Evolutionary conservation across 345 rosid genomes (phyloP), one percentile per base, ranked within the genome.

Genomic region (Turnera subulata): DNA sequence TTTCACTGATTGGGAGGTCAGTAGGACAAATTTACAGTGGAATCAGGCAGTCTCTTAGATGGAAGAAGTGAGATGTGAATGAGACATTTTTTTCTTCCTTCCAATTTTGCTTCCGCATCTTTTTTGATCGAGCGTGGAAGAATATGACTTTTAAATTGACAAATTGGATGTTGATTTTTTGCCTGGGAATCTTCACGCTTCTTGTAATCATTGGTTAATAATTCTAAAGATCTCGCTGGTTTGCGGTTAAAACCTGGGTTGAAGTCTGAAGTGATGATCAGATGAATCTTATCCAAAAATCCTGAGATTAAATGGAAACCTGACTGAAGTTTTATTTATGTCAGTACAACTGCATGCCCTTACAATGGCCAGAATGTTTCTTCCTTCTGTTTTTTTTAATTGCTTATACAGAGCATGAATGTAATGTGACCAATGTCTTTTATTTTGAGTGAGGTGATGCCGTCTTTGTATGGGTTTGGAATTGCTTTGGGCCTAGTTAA

Each of bases 11-110:
- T 50, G 94, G 96, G 75, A 83, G 94, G 73, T 86, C 97, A 23
- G 64, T 82, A 60, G 95, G 96, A 56, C 91, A 86, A 64, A 82
- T 89, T 74, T 89, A 84, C 68, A 84, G 95, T 5, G 96, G 96
- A 62, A 84, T 92, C 61, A 80, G 98, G 75, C 96, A 89, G 77
- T 83, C 98, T 47, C 78, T 89, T 39, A 62, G 84, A 49, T 92
- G 96, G 98, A 92, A n/a, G n/a, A n/a, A 89, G 73, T 86, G 76
- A 84, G 71, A 50, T 75, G 48, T 46, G 48, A 57, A 58, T 29
- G 54, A 52, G 64, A 55, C 51, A 40, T 52, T 51, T 63, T 53
- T 51, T 11, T 21, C 38, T 59, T 40, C 21, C 18, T 44, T 53
- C 33, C 60, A 49, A 49, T 44, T 55, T 63, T 69, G 55, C 22